A percentile compares a stretch with the other conserved stretches of the same genome.
These are phyloP conservation scores for Plenodomus tracheiphilus DNA, from an alignment of 2,329 filamentous ascomycete genomes.

Conservation along the genomic window DNA sequence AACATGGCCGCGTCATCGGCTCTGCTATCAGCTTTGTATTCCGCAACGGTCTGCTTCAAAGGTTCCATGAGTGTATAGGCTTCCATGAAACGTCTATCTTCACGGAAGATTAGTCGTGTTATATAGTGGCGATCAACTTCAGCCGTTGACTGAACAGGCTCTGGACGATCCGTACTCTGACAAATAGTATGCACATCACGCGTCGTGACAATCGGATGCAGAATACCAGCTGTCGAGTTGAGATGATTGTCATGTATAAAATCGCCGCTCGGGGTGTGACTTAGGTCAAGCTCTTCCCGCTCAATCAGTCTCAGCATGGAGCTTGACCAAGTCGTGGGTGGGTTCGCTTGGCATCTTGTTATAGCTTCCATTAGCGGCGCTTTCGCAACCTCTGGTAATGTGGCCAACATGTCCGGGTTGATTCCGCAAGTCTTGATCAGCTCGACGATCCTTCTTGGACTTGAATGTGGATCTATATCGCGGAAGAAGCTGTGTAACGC, in stretches of 20 bases:
- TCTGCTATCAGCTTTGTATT: slow-evolving; percentile 71
- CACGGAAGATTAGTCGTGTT: slow-evolving; percentile 84
- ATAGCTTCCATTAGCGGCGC: slow-evolving; percentile 82
- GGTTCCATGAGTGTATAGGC: slow-evolving; percentile 85
- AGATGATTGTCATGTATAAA: slow-evolving; percentile 29
- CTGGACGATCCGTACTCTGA: slow-evolving; percentile 63
- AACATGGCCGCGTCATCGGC: slow-evolving; percentile 87
- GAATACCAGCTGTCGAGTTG: slow-evolving; percentile 11
- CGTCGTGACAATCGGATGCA: slow-evolving; percentile 20
- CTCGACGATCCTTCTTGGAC: slow-evolving; percentile 68
- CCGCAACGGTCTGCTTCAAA: slow-evolving; percentile 75
- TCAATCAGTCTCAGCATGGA: slow-evolving; percentile 75
- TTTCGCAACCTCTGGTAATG: slow-evolving; percentile 81
- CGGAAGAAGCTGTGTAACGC: slow-evolving; percentile 71
- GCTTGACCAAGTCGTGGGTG: slow-evolving; percentile 74
- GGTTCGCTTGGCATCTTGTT: slow-evolving; percentile 78
- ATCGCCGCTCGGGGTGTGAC: slow-evolving; percentile 20
- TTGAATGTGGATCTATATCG: slow-evolving; percentile 40
- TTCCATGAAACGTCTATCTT: slow-evolving; percentile 87
- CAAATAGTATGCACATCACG: slow-evolving; percentile 81
- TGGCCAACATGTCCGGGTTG: slow-evolving; percentile 70
- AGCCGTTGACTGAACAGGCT: slow-evolving; percentile 74
- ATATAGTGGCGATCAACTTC: slow-evolving; percentile 81
- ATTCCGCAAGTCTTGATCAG: slow-evolving; percentile 73
- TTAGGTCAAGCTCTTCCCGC: slow-evolving; percentile 72